phyloP scores from a whole-genome alignment of 495 filamentous ascomycete genomes.

The Aspergillus incahuasiensis region DNA sequence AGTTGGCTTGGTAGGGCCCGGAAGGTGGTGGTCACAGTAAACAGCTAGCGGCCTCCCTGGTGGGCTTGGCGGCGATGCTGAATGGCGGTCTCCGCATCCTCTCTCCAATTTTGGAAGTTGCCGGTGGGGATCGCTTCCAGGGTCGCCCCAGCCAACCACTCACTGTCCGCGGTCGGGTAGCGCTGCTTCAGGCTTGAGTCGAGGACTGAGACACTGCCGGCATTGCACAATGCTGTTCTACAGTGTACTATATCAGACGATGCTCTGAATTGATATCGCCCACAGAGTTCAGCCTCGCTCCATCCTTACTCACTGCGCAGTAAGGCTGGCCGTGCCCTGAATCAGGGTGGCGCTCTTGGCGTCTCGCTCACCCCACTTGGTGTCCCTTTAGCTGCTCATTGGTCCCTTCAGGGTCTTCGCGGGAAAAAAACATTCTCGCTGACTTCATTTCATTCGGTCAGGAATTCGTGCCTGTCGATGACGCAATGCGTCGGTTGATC shows the following conservation, averaged over 20 bases:
- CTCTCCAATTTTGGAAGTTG: constrained; percentile 17
- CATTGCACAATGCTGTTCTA: not conserved
- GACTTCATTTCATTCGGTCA: constrained; percentile 1
- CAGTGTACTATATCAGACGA: not conserved
- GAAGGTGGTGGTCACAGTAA: not conserved
- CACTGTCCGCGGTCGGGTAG: constrained; percentile 5
- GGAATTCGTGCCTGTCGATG: constrained; percentile 1
- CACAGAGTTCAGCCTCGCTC: not conserved
- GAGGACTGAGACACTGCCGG: not conserved
- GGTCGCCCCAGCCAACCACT: constrained; percentile 6
- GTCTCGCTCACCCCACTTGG: not conserved
- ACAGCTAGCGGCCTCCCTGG: constrained; percentile 1
- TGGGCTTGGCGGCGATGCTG: not conserved
- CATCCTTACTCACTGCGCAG: not conserved
- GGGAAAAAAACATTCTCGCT: constrained; percentile 6
- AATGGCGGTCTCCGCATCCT: constrained; percentile 5
- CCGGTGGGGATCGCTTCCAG: constrained; percentile 16
- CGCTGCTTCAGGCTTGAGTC: not conserved
- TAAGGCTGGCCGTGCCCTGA: not conserved
- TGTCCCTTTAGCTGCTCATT: not conserved
- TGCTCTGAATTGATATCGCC: not conserved
- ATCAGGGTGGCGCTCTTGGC: constrained; percentile 11
- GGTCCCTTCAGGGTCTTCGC: not conserved
- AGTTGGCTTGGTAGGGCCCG: not conserved
- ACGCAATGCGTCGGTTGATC: constrained; percentile 1